A percentile compares a stretch with the other conserved stretches of the same genome.
Evolutionary conservation across 1,284 basidiomycete genomes (phyloP).

Genomic region (Cystobasidiaceae sp.): DNA sequence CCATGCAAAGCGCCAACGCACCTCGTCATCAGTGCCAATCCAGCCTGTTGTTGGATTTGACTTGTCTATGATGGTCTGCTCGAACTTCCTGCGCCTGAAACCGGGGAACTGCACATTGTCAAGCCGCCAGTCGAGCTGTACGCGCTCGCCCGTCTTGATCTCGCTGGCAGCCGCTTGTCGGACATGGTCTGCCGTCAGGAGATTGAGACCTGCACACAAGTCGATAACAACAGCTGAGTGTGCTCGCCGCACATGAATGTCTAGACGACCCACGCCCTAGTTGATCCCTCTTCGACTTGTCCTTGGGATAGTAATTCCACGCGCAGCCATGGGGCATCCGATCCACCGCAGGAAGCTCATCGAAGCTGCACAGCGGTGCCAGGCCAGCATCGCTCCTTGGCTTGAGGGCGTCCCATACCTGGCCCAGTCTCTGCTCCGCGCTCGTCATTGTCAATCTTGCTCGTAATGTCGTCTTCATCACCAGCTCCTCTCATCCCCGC

Average conservation of each 20-base stretch:
- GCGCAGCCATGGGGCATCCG: constrained; percentile 29
- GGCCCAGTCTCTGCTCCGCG: too few species aligned
- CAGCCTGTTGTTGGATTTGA: constrained; percentile 20
- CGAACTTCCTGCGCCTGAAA: constrained; percentile 23
- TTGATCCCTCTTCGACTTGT: constrained; percentile 15
- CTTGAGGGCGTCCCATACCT: too few species aligned
- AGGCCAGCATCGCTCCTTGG: not conserved
- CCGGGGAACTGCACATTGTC: constrained; percentile 30
- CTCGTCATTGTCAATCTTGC: too few species aligned
- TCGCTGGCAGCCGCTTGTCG: constrained; percentile 17
- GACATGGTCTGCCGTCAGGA: constrained; percentile 27
- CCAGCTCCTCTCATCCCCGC: too few species aligned
- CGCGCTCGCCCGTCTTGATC: constrained; percentile 22
- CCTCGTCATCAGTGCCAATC: constrained; percentile 28
- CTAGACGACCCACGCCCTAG: constrained; percentile 14
- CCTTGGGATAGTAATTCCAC: constrained; percentile 22
- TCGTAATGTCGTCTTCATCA: too few species aligned
- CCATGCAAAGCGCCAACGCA: not conserved
- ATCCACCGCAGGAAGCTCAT: constrained; percentile 22
- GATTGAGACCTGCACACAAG: constrained; percentile 30
- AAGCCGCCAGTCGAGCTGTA: constrained; percentile 31
- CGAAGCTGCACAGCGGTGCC: constrained; percentile 18
- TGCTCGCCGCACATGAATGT: too few species aligned
- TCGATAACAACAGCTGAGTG: too few species aligned
- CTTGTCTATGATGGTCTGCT: constrained; percentile 28